Base-by-base conservation (phyloP, 208 protist species). In the Tritrichomonas foetus region DNA sequence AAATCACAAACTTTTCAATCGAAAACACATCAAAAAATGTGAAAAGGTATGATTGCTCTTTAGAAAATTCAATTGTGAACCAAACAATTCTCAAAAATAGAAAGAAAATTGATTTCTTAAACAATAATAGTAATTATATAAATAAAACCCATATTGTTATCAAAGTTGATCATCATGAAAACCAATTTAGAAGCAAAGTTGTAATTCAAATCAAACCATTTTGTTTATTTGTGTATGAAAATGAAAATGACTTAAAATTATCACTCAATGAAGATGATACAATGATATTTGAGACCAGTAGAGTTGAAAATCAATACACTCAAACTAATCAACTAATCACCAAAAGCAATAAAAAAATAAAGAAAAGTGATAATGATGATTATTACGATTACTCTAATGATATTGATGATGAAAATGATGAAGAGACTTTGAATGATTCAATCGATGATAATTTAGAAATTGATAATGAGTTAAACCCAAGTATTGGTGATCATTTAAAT, bases 41-140 rank as follows among this genome's bases (percentile, higher is more conserved):
- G n/a, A n/a, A n/a, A 89, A 53, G 78, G 57, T 89, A 89, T n/a
- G 47, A 89, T 61, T 89, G 44, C 30, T 53, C 47, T 27, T 39
- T 20, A 39, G 78, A 89, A 61, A 25, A 25, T 27, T 39, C 78
- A 89, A n/a, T 89, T 47, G 44, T 89, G 0, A 39, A 89, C 39
- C 78, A 89, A 89, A 36, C 53, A 39, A 27, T 89, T 33, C 14
- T 57, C 20, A 39, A 33, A n/a, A n/a, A n/a, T n/a, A n/a, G n/a
- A n/a, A n/a, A n/a, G n/a, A n/a, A n/a, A n/a, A n/a, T n/a, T n/a
- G n/a, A n/a, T n/a, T n/a, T n/a, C n/a, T n/a, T n/a, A n/a, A n/a
- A n/a, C n/a, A n/a, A n/a, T n/a, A n/a, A n/a, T n/a, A n/a, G n/a
- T 33, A 41, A 82, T 82, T 25, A 50, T 22, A 41, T 50, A 53